Conservation (phyloP, 371 early-diverging fungal genomes). For the Mucor lusitanicus region DNA sequence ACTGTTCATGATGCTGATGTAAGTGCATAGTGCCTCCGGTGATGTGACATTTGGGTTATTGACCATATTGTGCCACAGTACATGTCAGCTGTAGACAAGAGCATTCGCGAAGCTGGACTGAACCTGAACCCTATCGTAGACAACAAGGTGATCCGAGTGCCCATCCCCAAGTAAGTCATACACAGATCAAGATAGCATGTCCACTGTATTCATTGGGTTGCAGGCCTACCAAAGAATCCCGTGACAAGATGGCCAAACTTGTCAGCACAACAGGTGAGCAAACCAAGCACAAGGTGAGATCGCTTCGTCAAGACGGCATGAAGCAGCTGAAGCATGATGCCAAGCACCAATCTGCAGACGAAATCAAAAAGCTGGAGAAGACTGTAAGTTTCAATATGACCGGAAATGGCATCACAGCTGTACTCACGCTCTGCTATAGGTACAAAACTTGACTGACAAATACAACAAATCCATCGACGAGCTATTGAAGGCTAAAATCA, state of each 20-base stretch:
- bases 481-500: conserved; percentile 67
- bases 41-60: not conserved
- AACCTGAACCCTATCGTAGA: conserved; percentile 82
- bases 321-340: conserved; percentile 72
- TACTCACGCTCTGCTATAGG: conserved; percentile 32
- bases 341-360: conserved; percentile 63
- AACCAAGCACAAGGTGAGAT: conserved; percentile 66
- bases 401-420: not conserved
- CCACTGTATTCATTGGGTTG: not conserved
- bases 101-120: conserved; percentile 80
- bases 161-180: conserved; percentile 79
- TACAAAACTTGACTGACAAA: conserved; percentile 75
- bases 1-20: conserved; percentile 79
- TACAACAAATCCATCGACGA: conserved; percentile 71
- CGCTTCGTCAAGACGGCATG: conserved; percentile 74
- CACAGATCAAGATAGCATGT: not conserved
- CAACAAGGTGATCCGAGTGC: conserved; percentile 73
- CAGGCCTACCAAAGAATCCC: conserved; percentile 79
- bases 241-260: conserved; percentile 75
- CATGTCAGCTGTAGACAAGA: conserved; percentile 72
- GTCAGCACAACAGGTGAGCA: conserved; percentile 71
- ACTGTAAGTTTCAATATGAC: conserved; percentile 33
- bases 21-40: conserved; percentile 8
- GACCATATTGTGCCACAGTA: conserved; percentile 43
- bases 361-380: conserved; percentile 64